phyloP scores from a whole-genome alignment of 805 yeast genomes.

The Candida namnaoensis region DNA sequence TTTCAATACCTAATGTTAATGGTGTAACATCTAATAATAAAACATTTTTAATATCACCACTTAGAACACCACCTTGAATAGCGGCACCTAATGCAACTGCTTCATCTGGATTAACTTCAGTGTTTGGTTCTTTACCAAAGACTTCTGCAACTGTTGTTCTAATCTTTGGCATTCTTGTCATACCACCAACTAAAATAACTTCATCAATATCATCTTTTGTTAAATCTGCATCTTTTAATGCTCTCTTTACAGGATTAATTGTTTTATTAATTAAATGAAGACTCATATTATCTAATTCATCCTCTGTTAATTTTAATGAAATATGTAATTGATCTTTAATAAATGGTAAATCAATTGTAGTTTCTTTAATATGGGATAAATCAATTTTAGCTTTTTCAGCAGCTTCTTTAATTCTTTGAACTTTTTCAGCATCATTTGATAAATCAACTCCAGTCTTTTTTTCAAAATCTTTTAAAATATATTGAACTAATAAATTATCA shows the following conservation, averaged over 20 bases:
- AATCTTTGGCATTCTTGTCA: conserved; percentile 85
- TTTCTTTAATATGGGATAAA: conserved; percentile 52
- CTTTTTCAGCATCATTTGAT: conserved; percentile 40
- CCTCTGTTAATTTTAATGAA: conserved; percentile 48
- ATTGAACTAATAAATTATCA: conserved; percentile 48
- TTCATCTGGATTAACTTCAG: conserved; percentile 81
- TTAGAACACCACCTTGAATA: conserved; percentile 78
- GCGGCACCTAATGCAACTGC: conserved; percentile 92
- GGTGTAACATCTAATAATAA: conserved; percentile 78
- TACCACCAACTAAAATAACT: conserved; percentile 76
- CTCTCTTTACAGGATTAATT: conserved; percentile 64
- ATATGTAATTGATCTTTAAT: conserved; percentile 55
- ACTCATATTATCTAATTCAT: conserved; percentile 59
- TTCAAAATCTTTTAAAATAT: conserved; percentile 46
- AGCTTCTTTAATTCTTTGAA: conserved; percentile 69
- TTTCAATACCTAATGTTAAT: conserved; percentile 73
- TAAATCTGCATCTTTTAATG: conserved; percentile 66
- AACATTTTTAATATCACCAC: conserved; percentile 77
- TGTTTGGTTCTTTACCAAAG: conserved; percentile 59
- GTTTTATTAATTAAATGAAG: conserved; percentile 60
- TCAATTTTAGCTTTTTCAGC: conserved; percentile 74
- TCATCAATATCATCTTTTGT: conserved; percentile 61
- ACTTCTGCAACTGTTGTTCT: conserved; percentile 49
- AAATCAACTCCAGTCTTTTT: conserved; percentile 45
- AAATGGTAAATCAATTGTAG: conserved; percentile 65